Percentiles rank a stretch among this genome's conserved stretches.
Conservation (phyloP, 2,329 filamentous ascomycete genomes). For the Blastomyces percursus region DNA sequence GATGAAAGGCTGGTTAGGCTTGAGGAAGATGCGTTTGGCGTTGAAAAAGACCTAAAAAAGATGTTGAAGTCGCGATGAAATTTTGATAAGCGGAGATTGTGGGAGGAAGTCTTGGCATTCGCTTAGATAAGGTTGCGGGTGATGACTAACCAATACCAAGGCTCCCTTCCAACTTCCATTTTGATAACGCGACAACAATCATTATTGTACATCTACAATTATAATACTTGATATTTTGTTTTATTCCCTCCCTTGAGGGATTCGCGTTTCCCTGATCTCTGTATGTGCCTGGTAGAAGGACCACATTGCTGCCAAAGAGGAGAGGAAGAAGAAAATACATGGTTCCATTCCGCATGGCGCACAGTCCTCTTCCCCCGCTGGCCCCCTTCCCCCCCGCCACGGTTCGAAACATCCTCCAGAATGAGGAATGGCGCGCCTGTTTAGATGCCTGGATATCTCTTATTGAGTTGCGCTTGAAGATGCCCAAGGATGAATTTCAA, state of each 20-base stretch:
- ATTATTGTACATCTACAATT: too few species aligned
- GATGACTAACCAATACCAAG: constrained; percentile 9
- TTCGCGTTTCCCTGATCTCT: neutral
- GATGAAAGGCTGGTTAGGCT: constrained; percentile 48
- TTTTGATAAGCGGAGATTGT: constrained; percentile 5
- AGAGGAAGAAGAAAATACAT: too few species aligned
- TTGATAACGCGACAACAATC: neutral
- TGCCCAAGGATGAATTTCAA: constrained; percentile 47
- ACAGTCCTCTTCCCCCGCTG: constrained; percentile 50
- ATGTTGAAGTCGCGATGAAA: neutral
- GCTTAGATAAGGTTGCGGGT: constrained; percentile 22
- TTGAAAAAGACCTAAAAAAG: neutral
- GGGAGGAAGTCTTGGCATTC: constrained; percentile 19
- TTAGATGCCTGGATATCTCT: constrained; percentile 66
- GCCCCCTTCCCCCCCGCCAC: constrained; percentile 62
- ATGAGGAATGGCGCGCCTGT: constrained; percentile 66
- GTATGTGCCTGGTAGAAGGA: neutral
- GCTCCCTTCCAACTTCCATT: neutral
- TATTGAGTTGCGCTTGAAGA: constrained; percentile 51
- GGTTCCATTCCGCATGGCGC: neutral
- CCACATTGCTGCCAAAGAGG: neutral
- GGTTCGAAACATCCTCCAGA: constrained; percentile 55
- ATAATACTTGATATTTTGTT: neutral
- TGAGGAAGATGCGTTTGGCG: neutral
- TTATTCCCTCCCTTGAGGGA: neutral